Evolutionary conservation across 2,329 filamentous ascomycete genomes (phyloP).

Genomic region (Alternaria sp.): DNA sequence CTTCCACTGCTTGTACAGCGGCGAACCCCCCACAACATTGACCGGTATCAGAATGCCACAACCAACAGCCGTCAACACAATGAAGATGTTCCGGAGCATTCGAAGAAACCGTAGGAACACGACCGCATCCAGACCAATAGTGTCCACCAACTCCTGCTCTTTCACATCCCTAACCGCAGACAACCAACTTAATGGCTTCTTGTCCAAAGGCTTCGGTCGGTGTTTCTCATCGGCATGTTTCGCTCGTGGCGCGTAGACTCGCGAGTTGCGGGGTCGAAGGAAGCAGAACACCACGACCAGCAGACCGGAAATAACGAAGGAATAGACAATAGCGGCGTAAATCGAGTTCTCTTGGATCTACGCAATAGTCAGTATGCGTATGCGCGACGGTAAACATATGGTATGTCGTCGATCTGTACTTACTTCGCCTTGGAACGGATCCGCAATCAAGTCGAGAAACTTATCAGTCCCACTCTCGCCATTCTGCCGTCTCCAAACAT

Average conservation of each 20-base stretch:
- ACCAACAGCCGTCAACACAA: conserved; percentile 74
- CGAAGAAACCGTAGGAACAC: conserved; percentile 85
- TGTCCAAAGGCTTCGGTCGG: conserved; percentile 81
- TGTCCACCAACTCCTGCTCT: conserved; percentile 78
- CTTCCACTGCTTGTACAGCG: conserved; percentile 35
- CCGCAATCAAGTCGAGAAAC: conserved; percentile 50
- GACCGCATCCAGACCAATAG: conserved; percentile 88
- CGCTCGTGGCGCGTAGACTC: conserved; percentile 91
- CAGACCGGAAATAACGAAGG: conserved; percentile 73
- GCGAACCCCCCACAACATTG: conserved; percentile 62
- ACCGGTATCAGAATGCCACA: conserved; percentile 81
- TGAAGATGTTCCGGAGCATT: conserved; percentile 91
- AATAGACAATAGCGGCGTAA: conserved; percentile 80
- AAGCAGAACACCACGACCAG: conserved; percentile 85
- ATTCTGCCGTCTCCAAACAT: conserved; percentile 14
- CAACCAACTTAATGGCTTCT: conserved; percentile 87
- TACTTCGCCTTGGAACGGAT: conserved; percentile 49
- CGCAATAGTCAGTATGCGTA: background rate
- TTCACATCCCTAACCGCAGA: conserved; percentile 75
- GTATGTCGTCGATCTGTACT: background rate
- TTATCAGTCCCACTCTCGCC: conserved; percentile 32
- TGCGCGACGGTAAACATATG: background rate
- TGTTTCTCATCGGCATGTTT: conserved; percentile 93
- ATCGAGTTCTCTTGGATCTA: conserved; percentile 69
- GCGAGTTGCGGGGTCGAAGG: conserved; percentile 84